Evolutionary conservation across 2,329 filamentous ascomycete species (phyloP).

Genomic region (Phialophora tarda): DNA sequence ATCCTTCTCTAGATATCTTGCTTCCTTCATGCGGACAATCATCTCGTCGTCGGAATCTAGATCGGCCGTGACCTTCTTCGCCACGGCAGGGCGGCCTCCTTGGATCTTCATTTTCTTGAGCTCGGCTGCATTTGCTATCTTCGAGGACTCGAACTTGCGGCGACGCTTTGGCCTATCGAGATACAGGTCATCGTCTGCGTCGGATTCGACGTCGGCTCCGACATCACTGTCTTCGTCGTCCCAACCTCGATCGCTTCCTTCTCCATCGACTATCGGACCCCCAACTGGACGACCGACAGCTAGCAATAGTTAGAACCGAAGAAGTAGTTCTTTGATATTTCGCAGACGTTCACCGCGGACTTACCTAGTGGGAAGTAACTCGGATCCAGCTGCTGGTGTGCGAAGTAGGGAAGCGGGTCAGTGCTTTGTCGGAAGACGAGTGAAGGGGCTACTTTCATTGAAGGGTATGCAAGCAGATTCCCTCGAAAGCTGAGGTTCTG

Average conservation of each 20-base stretch:
- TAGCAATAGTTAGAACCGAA: conserved; percentile 7
- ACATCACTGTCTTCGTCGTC: conserved; percentile 33
- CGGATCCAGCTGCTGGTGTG: conserved; percentile 38
- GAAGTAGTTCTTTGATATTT: not conserved
- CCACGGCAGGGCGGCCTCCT: conserved; percentile 49
- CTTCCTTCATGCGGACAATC: conserved; percentile 43
- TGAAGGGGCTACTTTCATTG: conserved; percentile 9
- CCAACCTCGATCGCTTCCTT: conserved; percentile 23
- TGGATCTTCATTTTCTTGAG: conserved; percentile 57
- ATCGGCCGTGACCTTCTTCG: conserved; percentile 51
- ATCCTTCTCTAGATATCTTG: conserved; percentile 49
- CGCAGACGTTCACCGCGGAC: not conserved
- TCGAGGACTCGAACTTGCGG: conserved; percentile 26
- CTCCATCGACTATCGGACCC: conserved; percentile 18
- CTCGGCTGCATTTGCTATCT: conserved; percentile 17
- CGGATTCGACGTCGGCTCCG: conserved; percentile 29
- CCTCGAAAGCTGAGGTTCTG: not conserved
- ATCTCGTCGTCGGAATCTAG: conserved; percentile 57
- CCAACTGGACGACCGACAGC: conserved; percentile 26
- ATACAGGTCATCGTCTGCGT: conserved; percentile 24
- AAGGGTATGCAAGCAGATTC: not conserved
- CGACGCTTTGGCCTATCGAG: conserved; percentile 24
- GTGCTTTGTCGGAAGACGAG: conserved; percentile 27
- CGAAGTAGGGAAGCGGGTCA: conserved; percentile 38
- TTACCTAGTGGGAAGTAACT: conserved; percentile 35